Conservation (phyloP, 345 rosid genomes). For the Syzygium aqueum region DNA sequence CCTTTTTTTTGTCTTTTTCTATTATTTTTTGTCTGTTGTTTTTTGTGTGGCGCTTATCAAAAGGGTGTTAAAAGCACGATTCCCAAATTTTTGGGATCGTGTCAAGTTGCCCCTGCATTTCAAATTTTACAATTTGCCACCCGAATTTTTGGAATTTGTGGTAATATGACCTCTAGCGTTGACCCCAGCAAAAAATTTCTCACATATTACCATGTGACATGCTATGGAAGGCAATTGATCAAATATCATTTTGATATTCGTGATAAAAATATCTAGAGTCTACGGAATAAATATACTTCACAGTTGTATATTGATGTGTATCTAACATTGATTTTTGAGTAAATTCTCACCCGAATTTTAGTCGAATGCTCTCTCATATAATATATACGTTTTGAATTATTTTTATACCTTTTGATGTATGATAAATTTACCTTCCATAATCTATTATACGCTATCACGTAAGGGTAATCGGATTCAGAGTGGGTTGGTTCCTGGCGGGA, state of each 20-base stretch:
- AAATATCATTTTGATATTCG: background rate
- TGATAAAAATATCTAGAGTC: background rate
- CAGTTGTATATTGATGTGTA: background rate
- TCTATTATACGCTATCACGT: accelerated
- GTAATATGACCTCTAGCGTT: background rate
- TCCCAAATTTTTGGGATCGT: background rate
- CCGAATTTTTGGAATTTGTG: background rate
- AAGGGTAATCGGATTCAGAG: accelerated
- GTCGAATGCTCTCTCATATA: background rate
- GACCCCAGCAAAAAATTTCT: background rate
- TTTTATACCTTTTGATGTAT: background rate
- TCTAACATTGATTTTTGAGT: background rate
- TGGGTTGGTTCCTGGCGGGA: background rate
- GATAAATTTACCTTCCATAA: background rate
- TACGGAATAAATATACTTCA: background rate
- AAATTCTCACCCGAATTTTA: background rate
- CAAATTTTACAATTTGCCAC: background rate
- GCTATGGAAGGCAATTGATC: background rate
- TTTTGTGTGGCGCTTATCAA: too few species aligned
- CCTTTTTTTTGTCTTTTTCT: too few species aligned
- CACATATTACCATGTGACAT: background rate
- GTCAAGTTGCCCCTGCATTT: background rate
- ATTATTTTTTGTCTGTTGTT: too few species aligned
- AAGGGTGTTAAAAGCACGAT: too few species aligned
- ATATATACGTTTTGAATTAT: background rate